Base-by-base conservation (phyloP, 805 yeast species). In the Naumovozyma castellii region DNA sequence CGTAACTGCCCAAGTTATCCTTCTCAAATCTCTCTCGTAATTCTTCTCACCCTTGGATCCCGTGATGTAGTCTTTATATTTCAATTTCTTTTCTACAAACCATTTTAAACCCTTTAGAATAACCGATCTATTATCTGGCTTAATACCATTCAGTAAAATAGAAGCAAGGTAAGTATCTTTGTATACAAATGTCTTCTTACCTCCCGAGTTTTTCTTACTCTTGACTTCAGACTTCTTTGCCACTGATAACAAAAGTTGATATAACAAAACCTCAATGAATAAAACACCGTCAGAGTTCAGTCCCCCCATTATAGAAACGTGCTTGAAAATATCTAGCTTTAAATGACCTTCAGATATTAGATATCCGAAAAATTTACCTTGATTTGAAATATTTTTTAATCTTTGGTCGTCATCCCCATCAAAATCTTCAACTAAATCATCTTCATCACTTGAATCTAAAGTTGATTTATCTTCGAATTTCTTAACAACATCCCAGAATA, bases 401-500 rank as follows among this genome's bases (percentile, higher is more conserved):
- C 75, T 73, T 5, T 67, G 51, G 34, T 75, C 80, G 25, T 78
- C 88, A 45, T 70, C 69, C 13, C 57, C 55, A 6, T 58, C 69
- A n/a, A 60, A 53, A 30, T 65, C 64, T 4, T 46, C 53, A 32
- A 52, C 64, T 1, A 48, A 59, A 8, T 47, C 62, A 16, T 49
- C 56, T 30, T 59, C 62, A 18, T 49, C 56, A 28, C 54, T 59
- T 5, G 51, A 53, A 27, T 56, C 67, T 47, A 47, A 52, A 17
- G 63, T 68, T 2, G 61, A 66, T 3, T 72, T 75, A 2, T 71
- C 75, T 46, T 84, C 95, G 34, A 85, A 65, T 28, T 78, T 84
- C 48, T 78, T 78, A 14, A 88, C 51, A 34, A 78, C 70, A 59
- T 92, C 95, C 97, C 97, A 92, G 32, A 92, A 68, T 50, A 77